These are phyloP conservation scores for Phytophthora sp. DNA, from an alignment of 352 stramenopile species.

Conservation along the genomic window DNA sequence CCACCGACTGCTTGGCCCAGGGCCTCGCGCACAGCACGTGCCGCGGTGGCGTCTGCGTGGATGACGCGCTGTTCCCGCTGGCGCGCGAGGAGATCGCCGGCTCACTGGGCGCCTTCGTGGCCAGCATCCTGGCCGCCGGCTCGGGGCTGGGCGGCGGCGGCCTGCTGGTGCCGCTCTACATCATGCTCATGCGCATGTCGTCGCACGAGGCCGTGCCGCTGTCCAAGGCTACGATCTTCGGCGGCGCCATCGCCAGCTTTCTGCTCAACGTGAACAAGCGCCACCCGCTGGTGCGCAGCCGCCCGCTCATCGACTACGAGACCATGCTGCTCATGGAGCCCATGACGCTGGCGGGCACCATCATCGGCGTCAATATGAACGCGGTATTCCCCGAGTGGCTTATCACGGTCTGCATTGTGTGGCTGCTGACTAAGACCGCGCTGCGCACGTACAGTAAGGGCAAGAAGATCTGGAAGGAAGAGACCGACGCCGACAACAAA, in stretches of 20 bases:
- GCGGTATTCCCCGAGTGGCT: constrained; percentile 85
- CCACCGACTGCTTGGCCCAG: constrained; percentile 54
- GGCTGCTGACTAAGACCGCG: constrained; percentile 73
- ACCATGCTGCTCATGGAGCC: constrained; percentile 87
- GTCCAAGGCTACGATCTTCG: constrained; percentile 87
- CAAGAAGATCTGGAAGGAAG: constrained; percentile 72
- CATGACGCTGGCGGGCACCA: constrained; percentile 87
- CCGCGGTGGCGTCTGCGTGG: constrained; percentile 51
- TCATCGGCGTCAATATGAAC: constrained; percentile 88
- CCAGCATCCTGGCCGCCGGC: constrained; percentile 63
- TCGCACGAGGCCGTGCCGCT: constrained; percentile 84
- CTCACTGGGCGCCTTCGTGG: constrained; percentile 71
- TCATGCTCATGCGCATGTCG: constrained; percentile 73
- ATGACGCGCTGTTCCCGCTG: constrained; percentile 68
- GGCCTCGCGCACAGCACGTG: constrained; percentile 50
- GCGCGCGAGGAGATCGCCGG: constrained; percentile 56
- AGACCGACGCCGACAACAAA: constrained; percentile 55
- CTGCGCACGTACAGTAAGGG: constrained; percentile 73
- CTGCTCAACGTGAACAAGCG: constrained; percentile 69
- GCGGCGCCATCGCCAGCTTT: constrained; percentile 78
- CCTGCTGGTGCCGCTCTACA: constrained; percentile 80
- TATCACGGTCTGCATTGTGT: constrained; percentile 81
- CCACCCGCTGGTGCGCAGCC: constrained; percentile 65
- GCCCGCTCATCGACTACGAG: constrained; percentile 85
- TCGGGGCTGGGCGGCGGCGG: constrained; percentile 79